These are phyloP conservation scores for Psidium guajava DNA, from an alignment of 345 rosid genomes.

Conservation along the genomic window DNA sequence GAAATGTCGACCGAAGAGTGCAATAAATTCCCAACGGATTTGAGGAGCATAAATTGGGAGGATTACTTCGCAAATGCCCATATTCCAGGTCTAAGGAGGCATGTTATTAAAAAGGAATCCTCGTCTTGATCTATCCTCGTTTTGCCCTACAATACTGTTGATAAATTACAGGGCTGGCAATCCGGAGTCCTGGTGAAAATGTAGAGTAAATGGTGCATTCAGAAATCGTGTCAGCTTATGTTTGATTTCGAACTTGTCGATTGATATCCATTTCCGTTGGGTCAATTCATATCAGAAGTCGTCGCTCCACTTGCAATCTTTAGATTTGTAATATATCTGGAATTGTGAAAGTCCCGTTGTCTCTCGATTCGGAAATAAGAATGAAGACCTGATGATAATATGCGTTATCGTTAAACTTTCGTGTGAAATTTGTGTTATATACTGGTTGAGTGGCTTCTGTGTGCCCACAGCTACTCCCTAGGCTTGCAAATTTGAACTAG, in stretches of 20 bases:
- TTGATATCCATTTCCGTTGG: not conserved
- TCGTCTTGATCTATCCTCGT: not conserved
- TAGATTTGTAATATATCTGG: not conserved
- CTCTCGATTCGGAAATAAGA: not conserved
- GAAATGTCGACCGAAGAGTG: conserved; percentile 22
- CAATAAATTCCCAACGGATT: conserved; percentile 12
- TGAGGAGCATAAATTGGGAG: conserved; percentile 22
- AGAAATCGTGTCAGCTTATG: not conserved
- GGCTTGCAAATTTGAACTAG: not conserved
- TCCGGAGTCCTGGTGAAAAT: not conserved
- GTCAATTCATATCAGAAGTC: not conserved
- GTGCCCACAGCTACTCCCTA: not conserved
- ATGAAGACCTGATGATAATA: not conserved
- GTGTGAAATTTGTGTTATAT: not conserved
- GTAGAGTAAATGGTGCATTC: not conserved
- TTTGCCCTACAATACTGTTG: not conserved
- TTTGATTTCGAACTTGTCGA: not conserved
- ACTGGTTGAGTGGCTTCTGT: not conserved
- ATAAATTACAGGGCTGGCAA: not conserved
- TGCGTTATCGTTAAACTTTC: not conserved
- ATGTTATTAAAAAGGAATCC: not conserved
- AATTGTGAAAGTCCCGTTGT: not conserved
- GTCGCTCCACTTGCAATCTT: not conserved
- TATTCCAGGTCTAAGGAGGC: conserved; percentile 11
- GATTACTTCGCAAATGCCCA: conserved; percentile 21